These are phyloP conservation scores for Lasiodiplodia theobromae DNA, from an alignment of 2,329 filamentous ascomycete genomes.

Conservation along the genomic window DNA sequence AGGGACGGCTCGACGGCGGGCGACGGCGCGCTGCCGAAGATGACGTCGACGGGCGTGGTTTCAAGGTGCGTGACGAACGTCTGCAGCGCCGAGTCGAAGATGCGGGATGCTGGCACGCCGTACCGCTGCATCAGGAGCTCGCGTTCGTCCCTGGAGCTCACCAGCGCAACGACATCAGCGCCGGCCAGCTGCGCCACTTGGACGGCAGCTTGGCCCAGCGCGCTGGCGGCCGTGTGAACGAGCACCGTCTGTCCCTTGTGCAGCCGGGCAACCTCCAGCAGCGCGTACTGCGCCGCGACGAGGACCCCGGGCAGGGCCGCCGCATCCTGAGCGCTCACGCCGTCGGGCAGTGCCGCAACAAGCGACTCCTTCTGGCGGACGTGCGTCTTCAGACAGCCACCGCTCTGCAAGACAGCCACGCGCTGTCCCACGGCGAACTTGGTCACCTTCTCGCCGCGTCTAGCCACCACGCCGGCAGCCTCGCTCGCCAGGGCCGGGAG, in stretches of 20 bases:
- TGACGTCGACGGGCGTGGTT: constrained; percentile 1
- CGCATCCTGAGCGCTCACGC: background rate
- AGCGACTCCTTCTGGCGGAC: background rate
- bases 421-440: constrained; percentile 31
- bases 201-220: constrained; percentile 32
- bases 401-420: background rate
- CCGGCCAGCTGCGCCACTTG: constrained; percentile 27
- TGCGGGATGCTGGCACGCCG: constrained; percentile 2
- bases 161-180: constrained; percentile 31
- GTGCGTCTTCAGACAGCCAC: background rate
- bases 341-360: background rate
- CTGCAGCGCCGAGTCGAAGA: constrained; percentile 4
- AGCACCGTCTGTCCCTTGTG: constrained; percentile 35
- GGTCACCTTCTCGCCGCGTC: background rate
- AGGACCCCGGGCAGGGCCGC: background rate
- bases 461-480: background rate
- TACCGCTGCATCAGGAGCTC: constrained; percentile 10
- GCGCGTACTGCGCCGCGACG: constrained; percentile 27
- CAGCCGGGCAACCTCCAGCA: constrained; percentile 34
- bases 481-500: too few species aligned
- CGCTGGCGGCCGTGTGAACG: constrained; percentile 35
- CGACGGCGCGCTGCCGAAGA: background rate
- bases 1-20: too few species aligned
- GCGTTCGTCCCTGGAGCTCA: constrained; percentile 23
- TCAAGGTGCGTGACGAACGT: too few species aligned